A percentile compares a stretch with the other conserved stretches of the same genome.
These are phyloP conservation scores for Cladosporium sp. DNA, from an alignment of 2,329 filamentous ascomycete genomes.

Conservation along the genomic window DNA sequence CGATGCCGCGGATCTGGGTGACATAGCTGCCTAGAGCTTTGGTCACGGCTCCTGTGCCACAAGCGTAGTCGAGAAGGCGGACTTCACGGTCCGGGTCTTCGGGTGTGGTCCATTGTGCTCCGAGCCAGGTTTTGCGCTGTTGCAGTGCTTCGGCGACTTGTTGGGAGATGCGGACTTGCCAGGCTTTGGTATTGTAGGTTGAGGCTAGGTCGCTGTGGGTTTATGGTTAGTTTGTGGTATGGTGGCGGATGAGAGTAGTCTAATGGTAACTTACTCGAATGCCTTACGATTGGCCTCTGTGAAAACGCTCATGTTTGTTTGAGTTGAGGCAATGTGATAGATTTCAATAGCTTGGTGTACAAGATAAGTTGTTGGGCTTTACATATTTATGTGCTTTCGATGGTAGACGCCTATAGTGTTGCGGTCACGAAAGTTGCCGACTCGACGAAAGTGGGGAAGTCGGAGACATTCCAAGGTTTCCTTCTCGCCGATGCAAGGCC, in stretches of 20 bases:
- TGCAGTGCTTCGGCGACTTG: conserved; percentile 28
- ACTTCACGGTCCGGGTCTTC: conserved; percentile 15
- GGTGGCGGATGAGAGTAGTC: neutral
- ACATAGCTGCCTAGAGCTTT: conserved; percentile 28
- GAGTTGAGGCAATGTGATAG: no score
- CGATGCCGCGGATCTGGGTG: conserved; percentile 28
- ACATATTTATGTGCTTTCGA: no score
- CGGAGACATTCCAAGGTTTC: neutral
- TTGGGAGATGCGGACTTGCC: conserved; percentile 27
- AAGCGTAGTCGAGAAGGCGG: conserved; percentile 32
- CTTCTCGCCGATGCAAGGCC: neutral
- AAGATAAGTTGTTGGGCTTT: no score
- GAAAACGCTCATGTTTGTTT: conserved; percentile 27
- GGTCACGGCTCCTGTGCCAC: conserved; percentile 32
- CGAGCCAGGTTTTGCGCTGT: conserved; percentile 27
- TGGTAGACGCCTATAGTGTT: no score
- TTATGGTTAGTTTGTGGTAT: neutral
- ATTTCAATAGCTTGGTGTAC: no score
- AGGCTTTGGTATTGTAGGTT: conserved; percentile 30
- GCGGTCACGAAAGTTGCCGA: no score
- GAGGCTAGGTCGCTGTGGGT: conserved; percentile 27
- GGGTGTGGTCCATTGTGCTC: conserved; percentile 22
- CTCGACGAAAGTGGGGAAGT: neutral
- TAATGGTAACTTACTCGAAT: conserved; percentile 25
- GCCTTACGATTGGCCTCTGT: conserved; percentile 32